Percentiles rank a stretch among this genome's conserved stretches.
Conservation (phyloP, 208 protist genomes). For the Leishmania tropica region DNA sequence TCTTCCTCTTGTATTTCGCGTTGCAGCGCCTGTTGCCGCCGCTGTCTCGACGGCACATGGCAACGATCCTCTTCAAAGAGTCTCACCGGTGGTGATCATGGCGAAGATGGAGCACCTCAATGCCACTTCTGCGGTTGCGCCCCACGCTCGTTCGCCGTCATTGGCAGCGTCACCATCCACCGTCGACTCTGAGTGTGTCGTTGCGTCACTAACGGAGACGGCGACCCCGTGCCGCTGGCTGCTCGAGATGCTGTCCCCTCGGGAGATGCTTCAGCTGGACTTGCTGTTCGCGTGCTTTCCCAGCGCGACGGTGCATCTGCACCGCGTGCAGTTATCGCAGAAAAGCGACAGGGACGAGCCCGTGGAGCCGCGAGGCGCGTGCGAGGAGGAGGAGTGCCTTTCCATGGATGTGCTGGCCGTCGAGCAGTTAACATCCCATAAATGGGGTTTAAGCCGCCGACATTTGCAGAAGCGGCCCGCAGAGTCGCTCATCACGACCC, state of each 20-base stretch:
- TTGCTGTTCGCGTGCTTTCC: constrained; percentile 66
- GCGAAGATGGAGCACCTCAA: constrained; percentile 83
- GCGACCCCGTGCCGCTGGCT: constrained; percentile 28
- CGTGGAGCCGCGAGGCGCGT: background rate
- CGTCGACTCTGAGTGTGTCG: background rate
- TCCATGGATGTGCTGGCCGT: constrained; percentile 28
- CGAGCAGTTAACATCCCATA: constrained; percentile 21
- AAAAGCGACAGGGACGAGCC: background rate
- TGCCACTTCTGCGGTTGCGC: constrained; percentile 13
- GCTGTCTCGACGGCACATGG: background rate
- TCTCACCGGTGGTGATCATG: constrained; percentile 20
- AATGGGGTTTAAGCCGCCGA: constrained; percentile 17
- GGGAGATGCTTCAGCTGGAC: constrained; percentile 55
- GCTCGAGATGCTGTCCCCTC: constrained; percentile 54
- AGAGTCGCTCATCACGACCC: constrained; percentile 25
- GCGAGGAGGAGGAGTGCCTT: background rate
- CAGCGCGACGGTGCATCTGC: constrained; percentile 43
- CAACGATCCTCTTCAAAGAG: background rate
- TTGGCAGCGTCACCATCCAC: background rate
- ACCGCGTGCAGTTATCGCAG: constrained; percentile 48
- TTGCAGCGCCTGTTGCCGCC: constrained; percentile 7
- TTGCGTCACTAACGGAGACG: constrained; percentile 7
- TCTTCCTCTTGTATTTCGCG: constrained; percentile 12
- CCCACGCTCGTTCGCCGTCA: background rate
- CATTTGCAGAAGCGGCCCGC: constrained; percentile 20